Evolutionary conservation across 345 rosid genomes (phyloP), one percentile per base, ranked within the genome.

Genomic region (Murraya koenigii): DNA sequence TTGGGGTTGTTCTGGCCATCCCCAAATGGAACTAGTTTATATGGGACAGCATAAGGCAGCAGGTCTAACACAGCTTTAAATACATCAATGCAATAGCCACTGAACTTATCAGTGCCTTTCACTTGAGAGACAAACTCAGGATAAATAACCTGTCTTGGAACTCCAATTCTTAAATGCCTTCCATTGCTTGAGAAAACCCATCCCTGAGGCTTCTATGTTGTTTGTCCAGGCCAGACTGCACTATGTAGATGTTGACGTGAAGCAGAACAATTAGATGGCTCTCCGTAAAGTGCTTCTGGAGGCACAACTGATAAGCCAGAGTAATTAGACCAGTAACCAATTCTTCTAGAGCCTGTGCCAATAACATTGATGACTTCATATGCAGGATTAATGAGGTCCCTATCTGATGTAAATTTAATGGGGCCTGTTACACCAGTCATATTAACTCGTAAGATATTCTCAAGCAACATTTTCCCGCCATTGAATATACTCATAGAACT

Each of bases 121-220:
- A 75, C 33, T 66, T 44, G 13, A 1, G 72, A n/a, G n/a, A 78
- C 79, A 75, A 82, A 74, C 22, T 93, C 93, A 5, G 81, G 87
- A 74, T 78, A 95, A 75, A 84, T 89, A 68, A 81, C 84, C 28
- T 90, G 87, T 76, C 66, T 79, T 1, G 98, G 98, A 26, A 95
- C 90, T 73, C 94, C 99, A 59, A 95, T 89, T 78, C 70, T 88
- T 88, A 95, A 83, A 58, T 88, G 88, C 44, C 84, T 93, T 82
- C 97, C 97, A 76, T 87, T 88, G 81, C 86, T 89, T 0, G 97
- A 91, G 75, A 90, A 90, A 72, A 89, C 94, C 97, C 98, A 95
- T 13, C 98, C 98, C 22, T 97, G 97, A 11, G 98, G 98, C 69
- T 80, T 85, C 49, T 86, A 72, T 19, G 75, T 75, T 1, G 91